phyloP scores from a whole-genome alignment of 2,329 filamentous ascomycete genomes.

The Scedosporium minutisporum region DNA sequence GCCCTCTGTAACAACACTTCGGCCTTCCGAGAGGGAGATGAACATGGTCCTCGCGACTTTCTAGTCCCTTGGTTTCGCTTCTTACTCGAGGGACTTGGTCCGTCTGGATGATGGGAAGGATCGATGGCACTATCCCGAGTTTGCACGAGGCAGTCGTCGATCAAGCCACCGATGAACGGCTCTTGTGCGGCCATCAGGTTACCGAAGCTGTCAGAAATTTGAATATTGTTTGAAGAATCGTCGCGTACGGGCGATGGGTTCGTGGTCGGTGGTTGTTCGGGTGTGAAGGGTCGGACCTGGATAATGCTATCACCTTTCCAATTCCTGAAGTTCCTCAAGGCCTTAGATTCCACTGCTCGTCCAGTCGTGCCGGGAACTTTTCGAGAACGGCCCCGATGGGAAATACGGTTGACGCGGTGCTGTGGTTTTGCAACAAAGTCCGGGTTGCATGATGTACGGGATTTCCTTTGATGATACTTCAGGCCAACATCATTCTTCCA shows the following conservation, averaged over 20 bases:
- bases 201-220: constrained; percentile 17
- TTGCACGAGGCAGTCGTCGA: not conserved
- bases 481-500: constrained; percentile 52
- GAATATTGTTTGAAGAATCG: not conserved
- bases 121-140: not conserved
- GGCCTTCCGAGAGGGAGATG: too few relatives aligned
- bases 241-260: not conserved
- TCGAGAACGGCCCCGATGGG: not conserved
- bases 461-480: constrained; percentile 49
- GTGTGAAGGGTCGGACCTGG: not conserved
- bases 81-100: not conserved
- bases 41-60: too few relatives aligned
- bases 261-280: constrained; percentile 3
- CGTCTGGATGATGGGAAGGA: not conserved
- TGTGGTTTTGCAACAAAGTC: constrained; percentile 19
- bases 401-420: not conserved
- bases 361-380: not conserved
- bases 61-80: not conserved
- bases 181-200: constrained; percentile 20
- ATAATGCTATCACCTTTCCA: constrained; percentile 4
- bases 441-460: constrained; percentile 44
- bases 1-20: too few relatives aligned
- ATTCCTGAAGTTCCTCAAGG: not conserved
- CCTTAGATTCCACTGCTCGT: constrained; percentile 4
- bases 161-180: not conserved